phyloP scores from a whole-genome alignment of 225 moss, liverwort and hornwort species.

The Pseudisothecium myosuroides region DNA sequence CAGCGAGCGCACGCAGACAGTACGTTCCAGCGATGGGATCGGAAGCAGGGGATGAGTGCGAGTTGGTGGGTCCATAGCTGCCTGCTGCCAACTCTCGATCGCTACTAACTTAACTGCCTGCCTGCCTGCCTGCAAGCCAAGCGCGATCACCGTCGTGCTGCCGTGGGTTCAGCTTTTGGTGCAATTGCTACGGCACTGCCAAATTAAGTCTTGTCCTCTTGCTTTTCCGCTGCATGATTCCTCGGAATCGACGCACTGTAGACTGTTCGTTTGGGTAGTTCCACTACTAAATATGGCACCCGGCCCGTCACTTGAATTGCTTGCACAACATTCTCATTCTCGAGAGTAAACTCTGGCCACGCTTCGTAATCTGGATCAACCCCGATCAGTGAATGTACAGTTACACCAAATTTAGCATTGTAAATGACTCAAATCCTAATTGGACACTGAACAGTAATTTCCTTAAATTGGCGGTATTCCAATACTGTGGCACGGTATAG shows the following conservation, averaged over 20 bases:
- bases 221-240: neutral
- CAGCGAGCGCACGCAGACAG: neutral
- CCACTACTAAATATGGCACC: neutral
- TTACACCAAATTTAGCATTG: neutral
- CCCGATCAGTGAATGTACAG: neutral
- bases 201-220: neutral
- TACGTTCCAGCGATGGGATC: neutral
- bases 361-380: neutral
- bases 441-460: neutral
- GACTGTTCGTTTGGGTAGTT: neutral
- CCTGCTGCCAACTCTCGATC: neutral
- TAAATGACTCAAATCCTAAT: neutral
- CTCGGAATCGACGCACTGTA: neutral
- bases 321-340: neutral
- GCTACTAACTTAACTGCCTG: neutral
- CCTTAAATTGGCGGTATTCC: neutral
- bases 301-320: neutral
- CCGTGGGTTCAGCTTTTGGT: neutral
- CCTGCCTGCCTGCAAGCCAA: neutral
- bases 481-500: neutral
- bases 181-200: neutral
- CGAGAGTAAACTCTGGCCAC: neutral
- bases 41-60: neutral
- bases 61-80: constrained; percentile 6
- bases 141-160: neutral